Base-by-base conservation (phyloP, 371 early-diverging fungal species). In the Cokeromyces recurvatus region DNA sequence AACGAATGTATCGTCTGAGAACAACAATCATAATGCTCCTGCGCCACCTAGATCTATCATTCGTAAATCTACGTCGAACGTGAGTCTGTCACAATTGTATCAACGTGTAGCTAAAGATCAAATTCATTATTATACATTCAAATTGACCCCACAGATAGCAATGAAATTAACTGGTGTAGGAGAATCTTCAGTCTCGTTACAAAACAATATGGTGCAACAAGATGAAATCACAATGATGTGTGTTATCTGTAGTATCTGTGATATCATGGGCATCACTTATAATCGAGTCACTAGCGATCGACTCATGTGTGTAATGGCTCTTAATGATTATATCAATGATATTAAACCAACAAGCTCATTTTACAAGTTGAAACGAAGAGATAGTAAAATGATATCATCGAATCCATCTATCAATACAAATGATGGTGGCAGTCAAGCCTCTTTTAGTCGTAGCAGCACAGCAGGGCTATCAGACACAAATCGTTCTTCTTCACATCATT, bases 181-280 rank as follows among this genome's bases (percentile, higher is more conserved):
- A 4, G 61, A 66, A 27, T 61, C 64, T 2, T 46, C 57, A 11
- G 22, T 37, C 15, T 32, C 56, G 5, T 17, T 55, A 2, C 56
- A 41, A 12, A 29, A 29, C 11, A 11, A 11, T 29, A 29, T 29
- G 29, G 23, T 32, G 9, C 55, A 65, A 9, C 59, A 61, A 40
- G 74, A 68, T 24, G 70, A 67, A 45, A 52, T 46, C 25, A 57
- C 62, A 34, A 41, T 74, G 51, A 64, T 70, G 48, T 32, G 59
- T 24, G 42, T 74, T 5, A 64, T 70, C 11, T 48, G 57, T 17
- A 61, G 63, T 17, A 57, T 64, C 2, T 70, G 71, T 31, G 71
- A 70, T 43, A 53, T 71, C 10, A 60, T 70, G 17, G 74, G 68
- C 20, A 57, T 70, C 38, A 66, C 68, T 1, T 74, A 70, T 40